These are phyloP conservation scores for Scutellaria barbata DNA, from an alignment of 257 asterid species.

Conservation along the genomic window DNA sequence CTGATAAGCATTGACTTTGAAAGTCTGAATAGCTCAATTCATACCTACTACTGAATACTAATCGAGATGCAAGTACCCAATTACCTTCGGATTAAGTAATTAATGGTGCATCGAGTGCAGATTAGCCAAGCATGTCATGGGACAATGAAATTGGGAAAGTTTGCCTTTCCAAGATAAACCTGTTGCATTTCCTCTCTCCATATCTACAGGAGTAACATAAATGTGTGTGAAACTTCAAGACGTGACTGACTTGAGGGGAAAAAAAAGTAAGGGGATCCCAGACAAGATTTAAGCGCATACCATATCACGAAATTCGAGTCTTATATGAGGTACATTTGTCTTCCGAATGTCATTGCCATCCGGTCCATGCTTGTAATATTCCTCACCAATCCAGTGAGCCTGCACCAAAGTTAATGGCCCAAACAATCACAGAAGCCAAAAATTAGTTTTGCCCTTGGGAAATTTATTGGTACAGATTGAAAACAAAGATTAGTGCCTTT, in stretches of 20 bases:
- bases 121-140: constrained; percentile 54
- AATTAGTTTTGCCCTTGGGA: background rate
- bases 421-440: constrained; percentile 17
- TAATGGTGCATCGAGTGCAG: constrained; percentile 21
- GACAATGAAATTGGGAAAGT: constrained; percentile 57
- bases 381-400: constrained; percentile 96
- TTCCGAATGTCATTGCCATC: constrained; percentile 92
- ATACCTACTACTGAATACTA: background rate
- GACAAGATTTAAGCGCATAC: constrained; percentile 43
- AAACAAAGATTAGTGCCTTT: background rate
- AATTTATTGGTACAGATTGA: background rate
- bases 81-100: constrained; percentile 37
- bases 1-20: background rate
- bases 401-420: constrained; percentile 35
- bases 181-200: constrained; percentile 96
- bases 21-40: constrained; percentile 3
- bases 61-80: constrained; percentile 13
- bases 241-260: constrained; percentile 4
- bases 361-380: constrained; percentile 84
- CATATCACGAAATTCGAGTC: constrained; percentile 92
- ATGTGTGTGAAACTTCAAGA: constrained; percentile 6
- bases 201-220: constrained; percentile 51
- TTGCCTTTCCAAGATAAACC: constrained; percentile 77
- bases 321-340: constrained; percentile 96
- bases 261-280: constrained; percentile 4